phyloP scores from a whole-genome alignment of 257 asterid genomes.

The Petunia axillaris region DNA sequence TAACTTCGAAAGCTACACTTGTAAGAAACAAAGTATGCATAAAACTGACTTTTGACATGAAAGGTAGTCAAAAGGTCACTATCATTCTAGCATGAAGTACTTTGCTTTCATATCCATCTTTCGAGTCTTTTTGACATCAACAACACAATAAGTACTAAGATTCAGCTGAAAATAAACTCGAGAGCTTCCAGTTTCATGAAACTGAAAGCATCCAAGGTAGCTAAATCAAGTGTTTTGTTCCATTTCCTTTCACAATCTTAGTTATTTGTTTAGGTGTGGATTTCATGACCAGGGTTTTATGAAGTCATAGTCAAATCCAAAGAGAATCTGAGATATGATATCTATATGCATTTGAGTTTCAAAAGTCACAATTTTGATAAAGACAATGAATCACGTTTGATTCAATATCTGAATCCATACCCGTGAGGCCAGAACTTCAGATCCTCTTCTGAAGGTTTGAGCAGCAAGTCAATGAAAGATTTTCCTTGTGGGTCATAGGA shows the following conservation, averaged over 20 bases:
- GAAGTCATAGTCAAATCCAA: not conserved
- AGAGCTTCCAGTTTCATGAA: too few species aligned
- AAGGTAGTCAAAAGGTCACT: not conserved
- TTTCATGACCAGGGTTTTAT: not conserved
- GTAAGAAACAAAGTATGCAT: conserved; percentile 4
- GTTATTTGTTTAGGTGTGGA: not conserved
- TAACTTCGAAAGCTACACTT: conserved; percentile 14
- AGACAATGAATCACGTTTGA: not conserved
- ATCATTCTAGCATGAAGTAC: not conserved
- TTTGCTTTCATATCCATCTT: not conserved
- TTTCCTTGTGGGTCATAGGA: conserved; percentile 62
- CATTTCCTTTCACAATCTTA: not conserved
- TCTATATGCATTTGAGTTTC: not conserved
- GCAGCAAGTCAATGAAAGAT: conserved; percentile 77
- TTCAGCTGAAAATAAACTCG: not conserved
- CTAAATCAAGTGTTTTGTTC: not conserved
- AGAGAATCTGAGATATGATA: not conserved
- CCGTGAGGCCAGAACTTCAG: conserved; percentile 87
- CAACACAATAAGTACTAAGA: not conserved
- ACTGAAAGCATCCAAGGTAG: conserved; percentile 2
- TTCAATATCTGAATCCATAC: conserved; percentile 39
- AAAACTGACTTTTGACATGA: conserved; percentile 19
- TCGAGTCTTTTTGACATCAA: not conserved
- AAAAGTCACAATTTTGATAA: not conserved
- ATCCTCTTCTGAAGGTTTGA: conserved; percentile 87